A percentile compares a stretch with the other conserved stretches of the same genome.
These are phyloP conservation scores for Golubevia pallescens DNA, from an alignment of 1,284 basidiomycete species.

Conservation along the genomic window DNA sequence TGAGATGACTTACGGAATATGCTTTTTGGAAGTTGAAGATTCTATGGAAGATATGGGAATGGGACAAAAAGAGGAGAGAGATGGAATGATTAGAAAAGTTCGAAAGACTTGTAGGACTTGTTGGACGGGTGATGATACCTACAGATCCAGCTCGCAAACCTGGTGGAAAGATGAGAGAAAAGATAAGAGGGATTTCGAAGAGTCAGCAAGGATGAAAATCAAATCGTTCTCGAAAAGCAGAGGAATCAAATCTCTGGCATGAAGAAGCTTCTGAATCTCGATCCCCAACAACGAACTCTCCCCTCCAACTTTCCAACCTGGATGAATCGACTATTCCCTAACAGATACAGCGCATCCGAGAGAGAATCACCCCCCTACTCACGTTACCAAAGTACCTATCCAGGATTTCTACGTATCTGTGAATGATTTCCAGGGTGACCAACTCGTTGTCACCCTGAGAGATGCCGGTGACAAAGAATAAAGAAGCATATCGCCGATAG, in stretches of 20 bases:
- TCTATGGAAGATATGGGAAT: conserved; percentile 9
- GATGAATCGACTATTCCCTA: too few relatives aligned
- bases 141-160: conserved; percentile 60
- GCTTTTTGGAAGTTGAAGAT: conserved; percentile 65
- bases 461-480: conserved; percentile 63
- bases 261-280: too few relatives aligned
- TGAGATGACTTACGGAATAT: conserved; percentile 41
- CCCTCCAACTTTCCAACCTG: too few relatives aligned
- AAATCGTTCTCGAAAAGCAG: neutral
- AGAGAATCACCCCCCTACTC: conserved; percentile 4
- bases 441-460: conserved; percentile 60
- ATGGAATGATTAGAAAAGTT: too few relatives aligned
- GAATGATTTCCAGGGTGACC: conserved; percentile 61
- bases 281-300: too few relatives aligned
- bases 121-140: too few relatives aligned
- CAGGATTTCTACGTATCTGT: conserved; percentile 61
- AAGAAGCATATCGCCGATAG: conserved; percentile 56
- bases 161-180: conserved; percentile 4
- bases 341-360: too few relatives aligned
- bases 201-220: neutral
- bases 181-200: neutral
- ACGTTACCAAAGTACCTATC: conserved; percentile 64
- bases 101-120: too few relatives aligned
- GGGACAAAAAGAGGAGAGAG: neutral
- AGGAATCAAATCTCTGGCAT: neutral